phyloP scores from a whole-genome alignment of 768 basidiomycete species.

The Leccinum arenicola region DNA sequence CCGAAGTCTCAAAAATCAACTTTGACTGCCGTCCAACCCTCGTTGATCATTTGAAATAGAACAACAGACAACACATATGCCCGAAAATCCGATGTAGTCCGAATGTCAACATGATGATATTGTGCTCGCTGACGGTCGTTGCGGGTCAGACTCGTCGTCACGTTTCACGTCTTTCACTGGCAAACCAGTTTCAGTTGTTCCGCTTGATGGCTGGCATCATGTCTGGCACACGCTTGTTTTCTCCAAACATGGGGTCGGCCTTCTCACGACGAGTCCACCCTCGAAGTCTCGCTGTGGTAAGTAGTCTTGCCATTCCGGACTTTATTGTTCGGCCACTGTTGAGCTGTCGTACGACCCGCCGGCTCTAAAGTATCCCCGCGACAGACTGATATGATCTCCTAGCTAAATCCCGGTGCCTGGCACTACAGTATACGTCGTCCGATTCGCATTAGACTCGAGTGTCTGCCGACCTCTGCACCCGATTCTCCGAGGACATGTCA shows the following conservation, averaged over 20 bases:
- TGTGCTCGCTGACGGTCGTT: background rate
- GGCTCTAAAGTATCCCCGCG: background rate
- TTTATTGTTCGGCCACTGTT: background rate
- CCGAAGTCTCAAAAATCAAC: background rate
- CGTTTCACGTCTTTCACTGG: background rate
- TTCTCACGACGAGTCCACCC: background rate
- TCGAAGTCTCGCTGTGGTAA: background rate
- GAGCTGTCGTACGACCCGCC: background rate
- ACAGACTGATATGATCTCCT: background rate
- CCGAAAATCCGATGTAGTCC: background rate
- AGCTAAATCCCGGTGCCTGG: background rate
- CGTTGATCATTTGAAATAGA: background rate
- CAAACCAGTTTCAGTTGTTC: constrained; percentile 1
- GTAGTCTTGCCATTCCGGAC: background rate
- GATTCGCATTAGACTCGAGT: background rate
- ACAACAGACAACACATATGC: background rate
- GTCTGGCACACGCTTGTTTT: background rate
- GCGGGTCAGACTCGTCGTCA: background rate
- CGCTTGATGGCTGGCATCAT: background rate
- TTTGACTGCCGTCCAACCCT: background rate
- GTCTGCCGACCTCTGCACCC: background rate
- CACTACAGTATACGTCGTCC: background rate
- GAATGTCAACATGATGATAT: background rate
- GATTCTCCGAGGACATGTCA: background rate
- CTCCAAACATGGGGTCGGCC: background rate